These are phyloP conservation scores for Pistacia vera DNA, from an alignment of 345 rosid species.

Conservation along the genomic window DNA sequence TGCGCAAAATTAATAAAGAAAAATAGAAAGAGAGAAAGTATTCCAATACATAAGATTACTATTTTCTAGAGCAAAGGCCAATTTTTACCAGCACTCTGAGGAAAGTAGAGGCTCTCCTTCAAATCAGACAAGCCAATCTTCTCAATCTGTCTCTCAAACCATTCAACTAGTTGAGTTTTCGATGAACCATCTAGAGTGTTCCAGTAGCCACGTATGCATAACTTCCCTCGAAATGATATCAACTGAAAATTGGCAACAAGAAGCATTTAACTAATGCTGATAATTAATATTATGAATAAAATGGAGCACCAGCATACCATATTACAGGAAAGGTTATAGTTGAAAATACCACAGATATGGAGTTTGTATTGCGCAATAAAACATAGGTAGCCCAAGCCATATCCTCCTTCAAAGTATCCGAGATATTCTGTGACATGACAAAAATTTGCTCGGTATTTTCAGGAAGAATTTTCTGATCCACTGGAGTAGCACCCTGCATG, in stretches of 20 bases:
- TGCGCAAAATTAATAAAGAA: neutral
- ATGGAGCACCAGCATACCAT: neutral
- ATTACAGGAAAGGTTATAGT: neutral
- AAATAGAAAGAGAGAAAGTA: neutral
- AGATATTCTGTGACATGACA: constrained; percentile 52
- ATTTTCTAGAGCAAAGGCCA: neutral
- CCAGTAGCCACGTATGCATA: constrained; percentile 95
- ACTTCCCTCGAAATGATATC: constrained; percentile 54
- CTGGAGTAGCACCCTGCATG: constrained; percentile 57
- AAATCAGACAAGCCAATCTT: constrained; percentile 62
- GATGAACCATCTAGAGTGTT: constrained; percentile 49
- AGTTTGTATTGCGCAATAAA: constrained; percentile 77
- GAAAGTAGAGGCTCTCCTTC: constrained; percentile 71
- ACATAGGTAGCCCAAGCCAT: constrained; percentile 91
- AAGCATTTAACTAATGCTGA: neutral
- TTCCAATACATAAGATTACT: neutral
- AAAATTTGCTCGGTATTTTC: constrained; percentile 70
- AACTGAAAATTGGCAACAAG: constrained; percentile 40
- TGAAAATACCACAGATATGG: constrained; percentile 64
- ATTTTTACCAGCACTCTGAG: constrained; percentile 60
- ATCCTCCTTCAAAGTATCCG: constrained; percentile 57
- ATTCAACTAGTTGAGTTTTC: constrained; percentile 48
- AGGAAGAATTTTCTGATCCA: constrained; percentile 53
- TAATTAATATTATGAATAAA: neutral
- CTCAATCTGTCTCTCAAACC: constrained; percentile 64